Percentiles rank a stretch among this genome's conserved stretches.
Conservation (phyloP, 768 basidiomycete species). For the Favolaschia claudopus region DNA sequence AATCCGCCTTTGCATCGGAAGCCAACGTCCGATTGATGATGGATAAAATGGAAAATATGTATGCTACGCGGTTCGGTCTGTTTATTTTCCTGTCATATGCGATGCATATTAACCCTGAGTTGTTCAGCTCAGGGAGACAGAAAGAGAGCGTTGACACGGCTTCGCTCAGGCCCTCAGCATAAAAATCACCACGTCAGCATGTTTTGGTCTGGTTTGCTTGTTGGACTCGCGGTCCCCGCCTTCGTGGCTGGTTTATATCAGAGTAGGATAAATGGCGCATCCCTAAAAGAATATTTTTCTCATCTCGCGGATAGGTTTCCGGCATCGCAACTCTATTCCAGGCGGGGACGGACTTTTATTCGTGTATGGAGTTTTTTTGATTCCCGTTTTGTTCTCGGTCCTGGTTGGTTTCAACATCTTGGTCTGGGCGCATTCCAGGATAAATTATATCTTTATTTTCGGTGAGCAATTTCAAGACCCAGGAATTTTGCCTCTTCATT, state of each 20-base stretch:
- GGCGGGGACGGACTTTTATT: slow-evolving; percentile 79
- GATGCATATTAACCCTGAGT: background rate
- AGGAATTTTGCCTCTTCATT: background rate
- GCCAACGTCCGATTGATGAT: slow-evolving; percentile 70
- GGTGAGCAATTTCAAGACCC: slow-evolving; percentile 50
- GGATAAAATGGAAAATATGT: slow-evolving; percentile 78
- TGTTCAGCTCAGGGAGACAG: slow-evolving; percentile 66
- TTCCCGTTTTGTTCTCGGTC: slow-evolving; percentile 79
- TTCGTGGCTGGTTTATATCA: slow-evolving; percentile 67
- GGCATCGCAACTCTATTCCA: slow-evolving; percentile 59
- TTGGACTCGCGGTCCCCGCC: slow-evolving; percentile 80
- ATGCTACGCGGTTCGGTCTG: slow-evolving; percentile 79
- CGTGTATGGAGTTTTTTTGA: slow-evolving; percentile 75
- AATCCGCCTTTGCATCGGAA: slow-evolving; percentile 71
- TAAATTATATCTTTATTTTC: slow-evolving; percentile 96
- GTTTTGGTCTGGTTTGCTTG: slow-evolving; percentile 74
- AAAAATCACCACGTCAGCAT: slow-evolving; percentile 76
- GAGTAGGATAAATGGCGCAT: slow-evolving; percentile 47
- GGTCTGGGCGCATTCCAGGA: slow-evolving; percentile 76
- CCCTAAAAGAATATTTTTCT: background rate
- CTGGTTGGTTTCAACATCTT: slow-evolving; percentile 86
- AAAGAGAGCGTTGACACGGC: slow-evolving; percentile 74
- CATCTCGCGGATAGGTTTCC: slow-evolving; percentile 53
- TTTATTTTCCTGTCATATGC: slow-evolving; percentile 11
- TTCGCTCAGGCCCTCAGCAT: slow-evolving; percentile 59